Conservation (phyloP, 2,329 filamentous ascomycete species). For the Berkeleyomyces basicola region DNA sequence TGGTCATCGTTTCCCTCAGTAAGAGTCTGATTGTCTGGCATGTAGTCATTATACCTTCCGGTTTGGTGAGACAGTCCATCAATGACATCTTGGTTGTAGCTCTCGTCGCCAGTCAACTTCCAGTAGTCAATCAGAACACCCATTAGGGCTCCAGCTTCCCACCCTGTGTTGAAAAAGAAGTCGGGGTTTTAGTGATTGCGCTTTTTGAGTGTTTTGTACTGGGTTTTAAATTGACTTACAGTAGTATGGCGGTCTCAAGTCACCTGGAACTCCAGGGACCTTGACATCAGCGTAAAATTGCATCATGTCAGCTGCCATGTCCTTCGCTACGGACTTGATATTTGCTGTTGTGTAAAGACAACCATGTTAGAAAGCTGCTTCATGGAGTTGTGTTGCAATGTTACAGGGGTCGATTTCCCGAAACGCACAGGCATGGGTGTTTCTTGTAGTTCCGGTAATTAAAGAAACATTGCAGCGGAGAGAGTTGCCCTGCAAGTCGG, state of each 20-base stretch:
- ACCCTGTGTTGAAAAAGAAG: slow-evolving; percentile 33
- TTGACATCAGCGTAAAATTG: slow-evolving; percentile 21
- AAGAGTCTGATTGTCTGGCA: slow-evolving; percentile 55
- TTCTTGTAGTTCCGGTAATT: background rate
- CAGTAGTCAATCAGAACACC: slow-evolving; percentile 65
- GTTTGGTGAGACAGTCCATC: slow-evolving; percentile 60
- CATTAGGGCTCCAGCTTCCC: slow-evolving; percentile 60
- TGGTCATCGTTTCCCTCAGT: slow-evolving; percentile 61
- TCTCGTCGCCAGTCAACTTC: slow-evolving; percentile 60
- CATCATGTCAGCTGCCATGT: slow-evolving; percentile 34
- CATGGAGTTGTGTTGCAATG: background rate
- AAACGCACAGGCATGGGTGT: background rate
- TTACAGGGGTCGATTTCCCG: background rate
- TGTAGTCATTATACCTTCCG: slow-evolving; percentile 56
- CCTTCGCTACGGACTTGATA: slow-evolving; percentile 30
- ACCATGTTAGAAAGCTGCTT: background rate
- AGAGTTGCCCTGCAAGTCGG: background rate
- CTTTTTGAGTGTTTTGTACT: background rate
- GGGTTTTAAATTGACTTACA: slow-evolving; percentile 5
- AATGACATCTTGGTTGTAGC: slow-evolving; percentile 51
- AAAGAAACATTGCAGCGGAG: background rate
- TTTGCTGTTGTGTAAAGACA: slow-evolving; percentile 25
- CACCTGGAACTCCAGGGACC: slow-evolving; percentile 18
- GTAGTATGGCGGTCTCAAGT: slow-evolving; percentile 16
- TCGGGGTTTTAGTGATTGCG: slow-evolving; percentile 8